phyloP scores from a whole-genome alignment of 768 basidiomycete species.

The Collybiopsis luxurians region DNA sequence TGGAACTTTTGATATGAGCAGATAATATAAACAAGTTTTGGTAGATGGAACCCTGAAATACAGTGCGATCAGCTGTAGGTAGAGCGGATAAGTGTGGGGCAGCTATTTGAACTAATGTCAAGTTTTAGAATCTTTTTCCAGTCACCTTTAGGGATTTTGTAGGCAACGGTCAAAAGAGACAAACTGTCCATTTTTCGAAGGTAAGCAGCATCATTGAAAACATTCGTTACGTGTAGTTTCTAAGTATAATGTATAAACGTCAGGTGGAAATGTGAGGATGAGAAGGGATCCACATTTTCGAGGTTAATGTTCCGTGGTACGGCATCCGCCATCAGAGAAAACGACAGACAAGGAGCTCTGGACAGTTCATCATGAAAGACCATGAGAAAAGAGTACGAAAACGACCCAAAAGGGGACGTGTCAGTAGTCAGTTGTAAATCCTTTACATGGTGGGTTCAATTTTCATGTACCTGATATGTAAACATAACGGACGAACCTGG shows the following conservation, averaged over 20 bases:
- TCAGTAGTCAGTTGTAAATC: conserved; percentile 71
- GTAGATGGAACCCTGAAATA: conserved; percentile 32
- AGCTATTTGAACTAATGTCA: conserved; percentile 22
- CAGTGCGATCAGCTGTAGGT: background rate
- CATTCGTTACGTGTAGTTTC: conserved; percentile 35
- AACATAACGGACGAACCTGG: conserved; percentile 46
- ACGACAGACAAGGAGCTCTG: conserved; percentile 56
- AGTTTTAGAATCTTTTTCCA: conserved; percentile 16
- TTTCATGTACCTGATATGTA: background rate
- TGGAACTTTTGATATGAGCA: conserved; percentile 54
- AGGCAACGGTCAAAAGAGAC: conserved; percentile 48
- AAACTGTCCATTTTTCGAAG: conserved; percentile 48
- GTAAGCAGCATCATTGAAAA: conserved; percentile 66
- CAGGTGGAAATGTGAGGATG: background rate
- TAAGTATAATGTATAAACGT: conserved; percentile 17
- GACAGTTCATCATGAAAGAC: conserved; percentile 65
- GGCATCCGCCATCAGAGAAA: conserved; percentile 54
- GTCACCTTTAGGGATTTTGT: conserved; percentile 30
- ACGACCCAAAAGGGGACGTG: conserved; percentile 61
- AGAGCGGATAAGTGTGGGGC: conserved; percentile 15
- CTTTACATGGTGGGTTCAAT: conserved; percentile 30
- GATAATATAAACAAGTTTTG: conserved; percentile 58
- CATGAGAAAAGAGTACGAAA: conserved; percentile 55
- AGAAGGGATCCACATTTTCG: conserved; percentile 17
- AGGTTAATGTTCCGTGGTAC: conserved; percentile 28